These are phyloP conservation scores for Rosa multiflora DNA, from an alignment of 306 rosid species.

Conservation along the genomic window DNA sequence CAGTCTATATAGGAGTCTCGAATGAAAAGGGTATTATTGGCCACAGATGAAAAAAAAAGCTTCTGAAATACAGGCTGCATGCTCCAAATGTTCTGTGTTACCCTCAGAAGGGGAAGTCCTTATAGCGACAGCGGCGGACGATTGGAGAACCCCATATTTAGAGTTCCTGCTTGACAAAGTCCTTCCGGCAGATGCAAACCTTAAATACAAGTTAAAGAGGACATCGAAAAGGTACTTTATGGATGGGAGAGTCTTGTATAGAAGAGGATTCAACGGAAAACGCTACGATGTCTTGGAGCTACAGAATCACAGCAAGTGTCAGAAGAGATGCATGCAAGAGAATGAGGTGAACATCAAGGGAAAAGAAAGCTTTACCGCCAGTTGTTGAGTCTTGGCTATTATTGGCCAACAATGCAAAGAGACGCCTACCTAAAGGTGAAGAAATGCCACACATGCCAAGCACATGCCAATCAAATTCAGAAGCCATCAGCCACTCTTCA, in stretches of 20 bases:
- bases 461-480: background rate
- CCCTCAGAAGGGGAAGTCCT: background rate
- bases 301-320: background rate
- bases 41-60: background rate
- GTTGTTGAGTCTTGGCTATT: background rate
- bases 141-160: background rate
- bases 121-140: fast-evolving
- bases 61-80: background rate
- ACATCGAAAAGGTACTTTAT: background rate
- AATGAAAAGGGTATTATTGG: background rate
- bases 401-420: background rate
- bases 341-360: background rate
- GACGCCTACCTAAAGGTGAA: background rate
- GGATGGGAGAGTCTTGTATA: background rate
- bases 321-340: background rate
- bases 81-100: background rate
- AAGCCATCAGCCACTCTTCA: background rate
- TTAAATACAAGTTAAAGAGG: background rate
- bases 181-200: background rate
- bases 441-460: background rate
- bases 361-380: background rate
- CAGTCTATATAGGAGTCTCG: background rate
- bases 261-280: background rate
- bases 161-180: background rate
- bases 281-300: background rate